phyloP scores from a whole-genome alignment of 257 asterid species.

The Solanum dulcamara region DNA sequence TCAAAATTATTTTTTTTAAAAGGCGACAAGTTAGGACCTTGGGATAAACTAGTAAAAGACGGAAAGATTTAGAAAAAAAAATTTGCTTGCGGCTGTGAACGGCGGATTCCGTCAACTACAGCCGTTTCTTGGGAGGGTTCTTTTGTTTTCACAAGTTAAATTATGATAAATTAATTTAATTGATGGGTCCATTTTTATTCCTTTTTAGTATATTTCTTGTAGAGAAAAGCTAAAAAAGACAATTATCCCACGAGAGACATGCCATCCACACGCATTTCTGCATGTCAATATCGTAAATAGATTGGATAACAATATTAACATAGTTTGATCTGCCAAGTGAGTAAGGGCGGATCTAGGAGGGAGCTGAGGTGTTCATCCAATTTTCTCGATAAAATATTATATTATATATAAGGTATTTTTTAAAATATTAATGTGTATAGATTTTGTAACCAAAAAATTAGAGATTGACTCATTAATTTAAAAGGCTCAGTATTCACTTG shows the following conservation, averaged over 20 bases:
- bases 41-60: background rate
- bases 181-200: background rate
- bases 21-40: slow-evolving; percentile 1
- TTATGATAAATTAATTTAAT: background rate
- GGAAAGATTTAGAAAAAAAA: background rate
- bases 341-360: too few species aligned
- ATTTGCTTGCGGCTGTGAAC: background rate
- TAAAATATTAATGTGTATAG: too few species aligned
- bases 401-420: too few species aligned
- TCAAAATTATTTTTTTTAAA: background rate
- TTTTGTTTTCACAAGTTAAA: background rate
- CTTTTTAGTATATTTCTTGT: background rate
- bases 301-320: too few species aligned
- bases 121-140: background rate
- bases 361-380: too few species aligned
- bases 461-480: too few species aligned
- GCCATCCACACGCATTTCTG: background rate
- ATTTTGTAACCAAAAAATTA: too few species aligned
- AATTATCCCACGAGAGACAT: slow-evolving; percentile 31
- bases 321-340: too few species aligned
- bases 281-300: background rate
- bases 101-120: background rate
- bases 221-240: background rate
- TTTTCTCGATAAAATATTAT: too few species aligned
- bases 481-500: too few species aligned